Base-by-base conservation (phyloP, 2,329 filamentous ascomycete species). In the Talaromyces sp. region DNA sequence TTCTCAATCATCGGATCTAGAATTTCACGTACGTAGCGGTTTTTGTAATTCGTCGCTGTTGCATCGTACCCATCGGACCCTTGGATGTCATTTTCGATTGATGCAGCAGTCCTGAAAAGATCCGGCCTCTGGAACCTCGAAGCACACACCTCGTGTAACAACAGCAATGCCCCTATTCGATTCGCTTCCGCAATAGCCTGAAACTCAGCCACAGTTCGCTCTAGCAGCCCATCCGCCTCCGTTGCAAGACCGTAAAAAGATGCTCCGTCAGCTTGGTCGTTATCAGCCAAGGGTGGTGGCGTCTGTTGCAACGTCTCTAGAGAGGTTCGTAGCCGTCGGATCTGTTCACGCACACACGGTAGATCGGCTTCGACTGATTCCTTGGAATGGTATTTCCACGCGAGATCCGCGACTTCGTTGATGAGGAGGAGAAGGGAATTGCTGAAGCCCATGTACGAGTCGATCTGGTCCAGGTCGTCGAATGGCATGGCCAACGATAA, bases 391-490 rank as follows among this genome's bases (percentile, higher is more conserved):
- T 62, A 21, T 61, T 58, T 63, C 66, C 69, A 64, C 16, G 66
- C 66, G n/a, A 70, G 65, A 21, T 68, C 68, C 2, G 68, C 61
- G 8, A 67, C 62, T 48, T 69, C 65, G 33, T 69, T 66, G 40
- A 71, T 69, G 8, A 70, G 55, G 1, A 70, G 55, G 6, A 71
- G 57, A n/a, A 71, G 67, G 1, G 59, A 62, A 37, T 67, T 69
- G 42, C 67, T 70, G 48, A 71, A 67, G 3, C 69, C 69, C 68
- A 69, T 69, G 52, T 71, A 70, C 2, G 66, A 66, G 60, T 71
- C 67, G 25, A 71, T 70, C 7, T 63, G 66, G 33, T 71, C 65
- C 2, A 67, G 58, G 25, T 50, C 46, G 21, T 69, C 66, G 14
- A 67, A 39, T 6, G 61, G 58, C 58, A 66, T 64, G 18, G 64